Base-by-base conservation (phyloP, 2,329 filamentous ascomycete species). In the Pezicula rhizophila region DNA sequence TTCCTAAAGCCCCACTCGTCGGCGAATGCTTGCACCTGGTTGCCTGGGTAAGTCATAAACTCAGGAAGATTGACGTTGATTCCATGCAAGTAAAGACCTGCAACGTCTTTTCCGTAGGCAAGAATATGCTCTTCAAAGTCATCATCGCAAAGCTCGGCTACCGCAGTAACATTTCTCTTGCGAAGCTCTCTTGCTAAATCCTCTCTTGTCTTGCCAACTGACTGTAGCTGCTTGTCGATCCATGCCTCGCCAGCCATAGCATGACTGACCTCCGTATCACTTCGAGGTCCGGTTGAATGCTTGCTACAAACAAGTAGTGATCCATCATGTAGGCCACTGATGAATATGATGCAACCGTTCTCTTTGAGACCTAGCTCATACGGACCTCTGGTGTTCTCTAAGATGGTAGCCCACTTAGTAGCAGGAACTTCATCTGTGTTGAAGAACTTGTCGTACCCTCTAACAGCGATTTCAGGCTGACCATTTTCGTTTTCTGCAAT, bases 371-470 rank as follows among this genome's bases (percentile, higher is more conserved):
- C 97, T 48, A 99, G 73, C 69, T 99, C 93, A 60, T 97, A 99
- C 0, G 93, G 93, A 0, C 89, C 90, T 55, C 80, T 73, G 1
- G 93, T 97, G 48, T 86, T 77, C 25, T 70, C 68, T 63, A 85
- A 75, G 52, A 99, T 89, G 61, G 85, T 87, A 14, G 73, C 67
- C 93, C 93, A 99, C 60, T 84, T 78, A 3, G 93, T 99, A 56
- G 86, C 81, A 42, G 72, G 68, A 7, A 95, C 85, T 70, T 99
- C 93, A 45, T 80, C 80, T 37, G 89, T 78, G 60, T 99, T 99
- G 80, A 99, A 99, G 73, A 99, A 99, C 70, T 99, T 99, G 75
- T 99, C 92, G 69, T 99, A 99, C 45, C 93, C 93, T 59, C 93
- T 80, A 43, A 89, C 82, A 1, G 79, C 87, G 58, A 99, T 96